Evolutionary conservation across 2,329 filamentous ascomycete species (phyloP).

Genomic region (Neurospora crassa): DNA sequence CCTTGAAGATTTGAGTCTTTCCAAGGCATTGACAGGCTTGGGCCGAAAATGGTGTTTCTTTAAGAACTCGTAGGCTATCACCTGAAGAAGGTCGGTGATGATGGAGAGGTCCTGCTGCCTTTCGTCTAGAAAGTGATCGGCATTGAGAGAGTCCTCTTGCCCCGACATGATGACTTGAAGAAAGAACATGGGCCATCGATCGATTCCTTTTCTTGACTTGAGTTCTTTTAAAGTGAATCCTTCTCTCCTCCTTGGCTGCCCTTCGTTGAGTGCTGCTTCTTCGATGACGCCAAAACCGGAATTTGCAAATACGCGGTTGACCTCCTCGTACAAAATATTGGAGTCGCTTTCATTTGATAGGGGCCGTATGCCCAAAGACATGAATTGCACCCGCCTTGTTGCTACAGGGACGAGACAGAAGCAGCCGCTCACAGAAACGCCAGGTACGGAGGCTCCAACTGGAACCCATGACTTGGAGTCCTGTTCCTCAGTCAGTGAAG

Average conservation of each 20-base stretch:
- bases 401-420: constrained; percentile 64
- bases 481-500: constrained; percentile 47
- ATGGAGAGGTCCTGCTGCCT: constrained; percentile 39
- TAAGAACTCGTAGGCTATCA: constrained; percentile 65
- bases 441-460: constrained; percentile 54
- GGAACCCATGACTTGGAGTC: constrained; percentile 56
- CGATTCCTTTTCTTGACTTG: constrained; percentile 54
- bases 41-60: constrained; percentile 61
- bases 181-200: constrained; percentile 84
- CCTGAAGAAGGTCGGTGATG: constrained; percentile 55
- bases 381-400: constrained; percentile 66
- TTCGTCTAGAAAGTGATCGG: constrained; percentile 34
- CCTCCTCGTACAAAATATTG: constrained; percentile 62
- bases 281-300: constrained; percentile 67
- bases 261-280: constrained; percentile 28
- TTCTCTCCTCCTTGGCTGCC: constrained; percentile 30
- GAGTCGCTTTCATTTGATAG: constrained; percentile 44
- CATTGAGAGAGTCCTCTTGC: constrained; percentile 1
- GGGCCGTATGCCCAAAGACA: constrained; percentile 67
- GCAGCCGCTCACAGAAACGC: constrained; percentile 56
- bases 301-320: constrained; percentile 66
- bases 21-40: constrained; percentile 20
- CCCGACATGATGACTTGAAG: constrained; percentile 48
- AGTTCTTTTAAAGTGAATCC: constrained; percentile 41
- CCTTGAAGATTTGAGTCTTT: constrained; percentile 6